Base-by-base conservation (phyloP, 495 filamentous ascomycete species). In the Durotheca rogersii region DNA sequence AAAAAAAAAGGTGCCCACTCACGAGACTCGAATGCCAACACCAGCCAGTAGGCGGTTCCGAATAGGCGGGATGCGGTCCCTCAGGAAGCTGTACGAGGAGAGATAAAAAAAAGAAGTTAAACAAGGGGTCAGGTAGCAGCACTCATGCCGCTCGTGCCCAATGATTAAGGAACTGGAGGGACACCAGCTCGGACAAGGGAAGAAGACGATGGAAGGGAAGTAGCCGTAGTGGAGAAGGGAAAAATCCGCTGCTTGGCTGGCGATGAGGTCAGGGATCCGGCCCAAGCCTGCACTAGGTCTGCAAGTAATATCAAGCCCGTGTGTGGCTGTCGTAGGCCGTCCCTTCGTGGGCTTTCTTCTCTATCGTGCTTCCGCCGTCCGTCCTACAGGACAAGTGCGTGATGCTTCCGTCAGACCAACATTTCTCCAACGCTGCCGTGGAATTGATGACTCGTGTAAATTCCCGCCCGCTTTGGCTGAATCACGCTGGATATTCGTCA, bases 61-160 rank as follows among this genome's bases (percentile, higher is more conserved):
- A 27, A 27, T 27, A 27, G 23, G 23, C 23, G 23, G 23, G 23
- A 27, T 27, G 9, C 4, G 23, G 23, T 27, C 23, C 23, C 48
- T 43, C 50, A 44, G 37, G 34, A 35, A 47, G 53, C 51, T 52
- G 54, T 53, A 54, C 46, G 51, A 51, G 54, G 31, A 45, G 49
- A 42, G 48, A 49, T 56, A 47, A 60, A 47, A 60, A 50, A 53
- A 55, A 60, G n/a, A n/a, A n/a, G n/a, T n/a, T 50, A 56, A 51
- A 51, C 51, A 42, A 60, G 54, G 61, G 62, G 51, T 58, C 47
- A 58, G 62, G 62, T 61, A 61, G 58, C 53, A 60, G 53, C 19
- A 45, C 49, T 63, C 49, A 45, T 58, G 43, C 56, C 56, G 52
- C 46, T 62, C 50, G 29, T 66, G 62, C 62, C 62, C 62, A 66